Conservation (phyloP, 495 filamentous ascomycete genomes). For the Aspergillus wentii region DNA sequence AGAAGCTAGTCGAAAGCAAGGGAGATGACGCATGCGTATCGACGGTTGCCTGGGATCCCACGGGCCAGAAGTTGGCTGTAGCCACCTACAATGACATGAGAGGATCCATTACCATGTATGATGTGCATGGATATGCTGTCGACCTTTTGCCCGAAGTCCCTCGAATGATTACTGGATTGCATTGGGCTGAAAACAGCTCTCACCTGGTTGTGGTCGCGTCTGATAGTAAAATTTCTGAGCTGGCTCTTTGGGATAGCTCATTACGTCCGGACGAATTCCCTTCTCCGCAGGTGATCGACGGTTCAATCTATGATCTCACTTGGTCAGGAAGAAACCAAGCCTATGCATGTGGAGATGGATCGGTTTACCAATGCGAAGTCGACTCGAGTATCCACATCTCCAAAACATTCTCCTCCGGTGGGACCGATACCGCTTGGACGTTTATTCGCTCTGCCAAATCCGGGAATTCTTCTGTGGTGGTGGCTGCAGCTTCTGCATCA, state of each 20-base stretch:
- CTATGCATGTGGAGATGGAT: conserved; percentile 35
- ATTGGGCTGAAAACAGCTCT: conserved; percentile 35
- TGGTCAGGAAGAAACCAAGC: conserved; percentile 31
- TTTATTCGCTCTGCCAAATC: conserved; percentile 31
- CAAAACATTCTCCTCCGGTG: conserved; percentile 28
- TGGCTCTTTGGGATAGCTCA: conserved; percentile 43
- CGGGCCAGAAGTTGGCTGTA: conserved; percentile 63
- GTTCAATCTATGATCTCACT: conserved; percentile 31
- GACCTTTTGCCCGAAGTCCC: conserved; percentile 45
- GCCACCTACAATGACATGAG: conserved; percentile 59
- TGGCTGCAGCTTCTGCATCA: conserved; percentile 30
- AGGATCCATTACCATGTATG: conserved; percentile 65
- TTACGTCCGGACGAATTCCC: conserved; percentile 38
- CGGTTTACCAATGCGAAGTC: conserved; percentile 41
- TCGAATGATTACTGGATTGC: conserved; percentile 37
- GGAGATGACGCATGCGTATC: conserved; percentile 34
- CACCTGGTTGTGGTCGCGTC: conserved; percentile 41
- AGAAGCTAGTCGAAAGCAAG: conserved; percentile 34
- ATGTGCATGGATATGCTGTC: conserved; percentile 51
- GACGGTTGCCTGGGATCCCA: conserved; percentile 67
- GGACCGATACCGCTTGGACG: conserved; percentile 27
- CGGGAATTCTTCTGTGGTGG: conserved; percentile 22
- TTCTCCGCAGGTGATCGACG: conserved; percentile 32
- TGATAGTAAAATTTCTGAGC: conserved; percentile 33
- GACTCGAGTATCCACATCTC: conserved; percentile 32